A percentile compares a stretch with the other conserved stretches of the same genome.
These are phyloP conservation scores for Fraxinus greggii DNA, from an alignment of 305 asterid species.

Conservation along the genomic window DNA sequence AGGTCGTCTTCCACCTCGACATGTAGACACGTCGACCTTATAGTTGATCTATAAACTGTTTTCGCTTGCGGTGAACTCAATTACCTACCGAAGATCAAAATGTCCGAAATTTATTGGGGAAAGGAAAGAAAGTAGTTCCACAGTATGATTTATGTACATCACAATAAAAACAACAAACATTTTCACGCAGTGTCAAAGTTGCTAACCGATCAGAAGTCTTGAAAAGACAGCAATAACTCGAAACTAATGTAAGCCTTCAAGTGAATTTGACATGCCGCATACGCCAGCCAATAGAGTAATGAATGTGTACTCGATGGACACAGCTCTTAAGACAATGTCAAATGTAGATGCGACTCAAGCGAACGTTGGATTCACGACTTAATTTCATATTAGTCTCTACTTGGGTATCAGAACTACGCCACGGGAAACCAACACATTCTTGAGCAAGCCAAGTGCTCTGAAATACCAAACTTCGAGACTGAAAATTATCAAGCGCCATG, in stretches of 20 bases:
- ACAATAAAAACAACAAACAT: background rate
- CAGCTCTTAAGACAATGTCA: background rate
- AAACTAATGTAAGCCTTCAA: background rate
- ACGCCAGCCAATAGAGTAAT: background rate
- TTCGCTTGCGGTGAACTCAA: background rate
- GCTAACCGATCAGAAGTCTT: background rate
- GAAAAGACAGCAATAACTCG: background rate
- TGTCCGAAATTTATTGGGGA: background rate
- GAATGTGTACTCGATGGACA: background rate
- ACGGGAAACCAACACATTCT: conserved; percentile 10
- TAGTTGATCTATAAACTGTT: background rate
- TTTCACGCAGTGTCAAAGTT: background rate
- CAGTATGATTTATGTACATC: background rate
- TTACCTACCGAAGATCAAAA: background rate
- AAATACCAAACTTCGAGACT: conserved; percentile 17
- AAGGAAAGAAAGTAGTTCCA: background rate
- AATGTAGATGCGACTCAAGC: background rate
- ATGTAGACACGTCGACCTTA: background rate
- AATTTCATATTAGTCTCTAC: background rate
- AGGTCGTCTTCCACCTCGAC: background rate
- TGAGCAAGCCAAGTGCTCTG: background rate
- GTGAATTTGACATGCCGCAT: background rate
- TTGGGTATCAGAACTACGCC: background rate
- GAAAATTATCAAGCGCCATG: conserved; percentile 49
- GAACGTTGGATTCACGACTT: background rate